Conservation (phyloP, 1,139 yeast species). For the Hyphopichia wangnamkhiaoensis region DNA sequence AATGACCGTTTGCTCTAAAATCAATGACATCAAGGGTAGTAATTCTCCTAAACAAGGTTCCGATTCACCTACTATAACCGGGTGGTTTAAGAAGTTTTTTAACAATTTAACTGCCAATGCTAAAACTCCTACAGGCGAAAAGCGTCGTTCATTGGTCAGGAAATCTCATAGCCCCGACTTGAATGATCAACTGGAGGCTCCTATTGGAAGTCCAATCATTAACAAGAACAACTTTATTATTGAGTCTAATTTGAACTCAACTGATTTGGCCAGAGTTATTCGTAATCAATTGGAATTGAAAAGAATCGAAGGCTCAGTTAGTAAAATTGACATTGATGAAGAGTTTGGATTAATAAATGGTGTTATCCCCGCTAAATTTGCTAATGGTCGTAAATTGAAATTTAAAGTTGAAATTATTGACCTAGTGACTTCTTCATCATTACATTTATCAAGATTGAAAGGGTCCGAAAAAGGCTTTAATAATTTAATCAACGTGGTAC, state of each 20-base stretch:
- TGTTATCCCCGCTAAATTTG: slow-evolving; percentile 47
- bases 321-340: slow-evolving; percentile 42
- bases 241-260: slow-evolving; percentile 33
- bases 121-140: slow-evolving; percentile 7
- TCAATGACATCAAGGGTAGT: not conserved
- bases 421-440: slow-evolving; percentile 43
- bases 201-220: not conserved
- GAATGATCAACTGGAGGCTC: not conserved
- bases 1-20: slow-evolving; percentile 17
- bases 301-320: slow-evolving; percentile 52
- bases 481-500: slow-evolving; percentile 52
- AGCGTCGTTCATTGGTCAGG: slow-evolving; percentile 6
- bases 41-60: slow-evolving; percentile 7
- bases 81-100: slow-evolving; percentile 44
- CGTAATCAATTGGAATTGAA: slow-evolving; percentile 47
- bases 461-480: slow-evolving; percentile 72
- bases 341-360: slow-evolving; percentile 49
- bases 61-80: slow-evolving; percentile 9
- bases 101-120: slow-evolving; percentile 20
- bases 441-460: slow-evolving; percentile 56
- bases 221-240: slow-evolving; percentile 31
- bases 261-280: slow-evolving; percentile 35
- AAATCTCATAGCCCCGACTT: not conserved
- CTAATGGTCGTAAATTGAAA: slow-evolving; percentile 49
- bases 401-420: slow-evolving; percentile 49